A percentile compares a stretch with the other conserved stretches of the same genome.
phyloP scores from a whole-genome alignment of 2,329 filamentous ascomycete species.

The Hymenoscyphus albidus region DNA sequence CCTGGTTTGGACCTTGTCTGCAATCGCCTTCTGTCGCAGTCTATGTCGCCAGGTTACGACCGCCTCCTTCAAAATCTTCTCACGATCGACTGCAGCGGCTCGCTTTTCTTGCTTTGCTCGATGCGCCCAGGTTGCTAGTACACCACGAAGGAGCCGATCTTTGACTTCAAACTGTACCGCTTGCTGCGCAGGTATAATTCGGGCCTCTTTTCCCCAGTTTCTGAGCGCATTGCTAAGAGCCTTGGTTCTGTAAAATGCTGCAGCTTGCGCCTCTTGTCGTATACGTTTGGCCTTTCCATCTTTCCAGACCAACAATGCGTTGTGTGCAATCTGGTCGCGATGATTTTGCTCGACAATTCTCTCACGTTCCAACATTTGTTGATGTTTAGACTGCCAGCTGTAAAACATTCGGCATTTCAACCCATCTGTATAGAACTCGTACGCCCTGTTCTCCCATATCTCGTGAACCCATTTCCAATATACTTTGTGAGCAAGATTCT shows the following conservation, averaged over 20 bases:
- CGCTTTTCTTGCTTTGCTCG: slow-evolving; percentile 42
- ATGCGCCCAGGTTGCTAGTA: slow-evolving; percentile 48
- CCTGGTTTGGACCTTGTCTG: slow-evolving; percentile 51
- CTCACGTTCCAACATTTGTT: slow-evolving; percentile 20
- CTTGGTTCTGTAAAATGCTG: slow-evolving; percentile 13
- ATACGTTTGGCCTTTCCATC: slow-evolving; percentile 14
- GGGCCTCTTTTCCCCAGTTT: slow-evolving; percentile 29
- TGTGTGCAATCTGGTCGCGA: slow-evolving; percentile 15
- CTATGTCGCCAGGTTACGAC: slow-evolving; percentile 61
- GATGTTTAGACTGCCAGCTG: slow-evolving; percentile 25
- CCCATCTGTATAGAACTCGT: slow-evolving; percentile 19
- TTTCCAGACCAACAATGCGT: slow-evolving; percentile 27
- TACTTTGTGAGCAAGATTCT: slow-evolving; percentile 30
- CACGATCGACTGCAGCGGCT: slow-evolving; percentile 47
- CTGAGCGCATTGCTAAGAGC: slow-evolving; percentile 19
- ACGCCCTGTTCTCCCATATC: slow-evolving; percentile 22
- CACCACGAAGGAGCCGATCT: slow-evolving; percentile 42
- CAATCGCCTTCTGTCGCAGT: slow-evolving; percentile 50
- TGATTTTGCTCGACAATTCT: slow-evolving; percentile 17
- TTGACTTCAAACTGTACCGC: slow-evolving; percentile 44
- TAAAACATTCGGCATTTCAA: slow-evolving; percentile 23
- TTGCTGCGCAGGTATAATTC: slow-evolving; percentile 27
- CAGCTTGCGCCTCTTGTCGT: slow-evolving; percentile 19
- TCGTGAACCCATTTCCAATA: slow-evolving; percentile 39
- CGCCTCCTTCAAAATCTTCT: slow-evolving; percentile 51